These are phyloP conservation scores for Cladophialophora carrionii DNA, from an alignment of 2,329 filamentous ascomycete genomes.

Conservation along the genomic window DNA sequence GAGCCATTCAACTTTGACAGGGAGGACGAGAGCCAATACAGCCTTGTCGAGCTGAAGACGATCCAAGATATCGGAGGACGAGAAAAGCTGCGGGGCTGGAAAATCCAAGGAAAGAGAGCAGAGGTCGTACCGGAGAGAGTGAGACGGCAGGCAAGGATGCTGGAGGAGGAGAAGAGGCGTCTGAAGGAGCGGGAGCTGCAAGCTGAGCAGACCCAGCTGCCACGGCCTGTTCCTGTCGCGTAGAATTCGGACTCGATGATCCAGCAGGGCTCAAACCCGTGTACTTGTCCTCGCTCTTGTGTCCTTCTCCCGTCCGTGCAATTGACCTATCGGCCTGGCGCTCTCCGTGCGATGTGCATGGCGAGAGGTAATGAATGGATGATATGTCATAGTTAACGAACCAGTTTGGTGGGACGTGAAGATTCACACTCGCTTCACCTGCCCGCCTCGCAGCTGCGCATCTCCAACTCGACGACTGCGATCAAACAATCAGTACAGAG, in stretches of 20 bases:
- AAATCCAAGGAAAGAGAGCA: slow-evolving; percentile 51
- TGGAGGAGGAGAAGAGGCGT: slow-evolving; percentile 50
- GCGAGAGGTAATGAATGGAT: too few species aligned
- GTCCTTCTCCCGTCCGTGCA: too few species aligned
- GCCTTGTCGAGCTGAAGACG: slow-evolving; percentile 58
- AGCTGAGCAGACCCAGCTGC: slow-evolving; percentile 13
- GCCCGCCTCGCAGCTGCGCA: not conserved
- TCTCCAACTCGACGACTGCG: not conserved
- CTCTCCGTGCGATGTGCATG: too few species aligned
- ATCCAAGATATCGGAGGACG: slow-evolving; percentile 53
- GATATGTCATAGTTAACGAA: too few species aligned
- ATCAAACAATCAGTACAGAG: too few species aligned
- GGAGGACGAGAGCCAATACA: slow-evolving; percentile 51
- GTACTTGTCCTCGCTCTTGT: too few species aligned
- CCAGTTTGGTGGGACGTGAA: not conserved
- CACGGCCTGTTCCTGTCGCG: slow-evolving; percentile 14
- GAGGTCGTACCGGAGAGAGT: slow-evolving; percentile 53
- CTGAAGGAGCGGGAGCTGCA: slow-evolving; percentile 33
- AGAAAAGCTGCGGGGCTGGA: slow-evolving; percentile 54
- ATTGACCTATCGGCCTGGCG: too few species aligned
- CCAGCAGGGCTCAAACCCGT: not conserved
- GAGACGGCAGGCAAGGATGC: slow-evolving; percentile 51
- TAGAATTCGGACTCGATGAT: not conserved
- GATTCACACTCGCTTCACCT: not conserved
- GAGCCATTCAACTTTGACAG: slow-evolving; percentile 58